Evolutionary conservation across 805 yeast species (phyloP).

Genomic region (Myxozyma neotropica): DNA sequence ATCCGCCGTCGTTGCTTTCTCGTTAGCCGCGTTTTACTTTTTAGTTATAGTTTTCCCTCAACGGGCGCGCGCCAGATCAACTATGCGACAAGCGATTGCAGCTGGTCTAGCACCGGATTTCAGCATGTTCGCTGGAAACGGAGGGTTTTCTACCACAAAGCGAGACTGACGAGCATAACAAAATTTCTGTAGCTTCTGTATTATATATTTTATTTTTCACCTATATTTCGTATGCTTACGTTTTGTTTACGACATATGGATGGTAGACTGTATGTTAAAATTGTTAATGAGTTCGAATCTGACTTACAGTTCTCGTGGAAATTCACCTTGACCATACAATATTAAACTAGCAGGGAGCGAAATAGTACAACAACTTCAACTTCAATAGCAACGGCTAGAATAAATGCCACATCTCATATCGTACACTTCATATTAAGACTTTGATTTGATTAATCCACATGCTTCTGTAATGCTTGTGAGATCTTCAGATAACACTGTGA

Average conservation of each 20-base stretch:
- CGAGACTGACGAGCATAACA: constrained; percentile 16
- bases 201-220: neutral
- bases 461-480: constrained; percentile 36
- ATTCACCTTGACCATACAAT: too few relatives aligned
- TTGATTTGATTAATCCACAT: neutral
- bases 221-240: neutral
- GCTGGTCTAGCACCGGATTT: constrained; percentile 30
- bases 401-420: neutral
- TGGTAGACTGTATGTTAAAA: too few relatives aligned
- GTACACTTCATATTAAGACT: neutral
- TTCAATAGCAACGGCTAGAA: neutral
- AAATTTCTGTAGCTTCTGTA: neutral
- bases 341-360: neutral
- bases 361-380: neutral
- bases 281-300: too few relatives aligned
- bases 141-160: constrained; percentile 10
- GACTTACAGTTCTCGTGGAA: too few relatives aligned
- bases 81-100: constrained; percentile 22
- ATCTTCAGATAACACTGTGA: constrained; percentile 39
- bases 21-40: constrained; percentile 30
- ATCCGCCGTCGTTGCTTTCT: constrained; percentile 32
- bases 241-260: too few relatives aligned
- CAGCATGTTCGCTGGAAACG: constrained; percentile 18
- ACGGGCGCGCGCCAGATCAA: constrained; percentile 22
- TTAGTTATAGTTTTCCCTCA: constrained; percentile 36